phyloP scores from a whole-genome alignment of 345 rosid genomes.

The Pistacia atlantica region DNA sequence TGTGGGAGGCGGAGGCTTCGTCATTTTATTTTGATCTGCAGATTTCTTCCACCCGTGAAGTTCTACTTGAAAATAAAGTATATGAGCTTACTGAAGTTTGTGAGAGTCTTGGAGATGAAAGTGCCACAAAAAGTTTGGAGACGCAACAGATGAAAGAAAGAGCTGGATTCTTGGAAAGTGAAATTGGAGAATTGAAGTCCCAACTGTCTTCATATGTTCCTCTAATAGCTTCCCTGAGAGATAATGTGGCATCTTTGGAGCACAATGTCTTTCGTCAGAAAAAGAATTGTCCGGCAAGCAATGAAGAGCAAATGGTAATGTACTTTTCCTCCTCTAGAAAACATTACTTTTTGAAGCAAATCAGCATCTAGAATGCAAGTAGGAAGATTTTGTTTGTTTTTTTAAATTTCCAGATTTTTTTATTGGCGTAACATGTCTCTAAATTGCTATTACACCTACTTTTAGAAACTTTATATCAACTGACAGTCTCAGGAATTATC shows the following conservation, averaged over 20 bases:
- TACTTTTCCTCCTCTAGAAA: conserved; percentile 6
- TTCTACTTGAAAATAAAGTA: conserved; percentile 69
- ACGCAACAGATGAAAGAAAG: conserved; percentile 67
- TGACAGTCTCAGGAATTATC: background rate
- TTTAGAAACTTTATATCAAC: background rate
- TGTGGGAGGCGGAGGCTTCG: conserved; percentile 93
- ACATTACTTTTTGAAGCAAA: conserved; percentile 12
- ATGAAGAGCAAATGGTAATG: conserved; percentile 36
- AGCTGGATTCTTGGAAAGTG: conserved; percentile 53
- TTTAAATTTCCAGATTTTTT: background rate
- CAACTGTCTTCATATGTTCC: conserved; percentile 62
- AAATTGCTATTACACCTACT: background rate
- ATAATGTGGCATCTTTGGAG: conserved; percentile 58
- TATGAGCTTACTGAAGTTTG: conserved; percentile 52
- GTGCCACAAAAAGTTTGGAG: conserved; percentile 40
- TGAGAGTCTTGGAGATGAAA: conserved; percentile 55
- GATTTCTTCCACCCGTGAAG: conserved; percentile 62
- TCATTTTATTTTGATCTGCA: conserved; percentile 90
- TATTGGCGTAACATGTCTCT: background rate
- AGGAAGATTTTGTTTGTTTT: background rate
- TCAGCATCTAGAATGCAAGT: background rate
- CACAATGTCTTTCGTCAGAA: conserved; percentile 37
- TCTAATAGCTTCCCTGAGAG: conserved; percentile 55
- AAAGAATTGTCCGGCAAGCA: conserved; percentile 18
- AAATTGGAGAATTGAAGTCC: conserved; percentile 59